phyloP scores from a whole-genome alignment of 2,329 filamentous ascomycete genomes.

The Fonsecaea pugnacius region DNA sequence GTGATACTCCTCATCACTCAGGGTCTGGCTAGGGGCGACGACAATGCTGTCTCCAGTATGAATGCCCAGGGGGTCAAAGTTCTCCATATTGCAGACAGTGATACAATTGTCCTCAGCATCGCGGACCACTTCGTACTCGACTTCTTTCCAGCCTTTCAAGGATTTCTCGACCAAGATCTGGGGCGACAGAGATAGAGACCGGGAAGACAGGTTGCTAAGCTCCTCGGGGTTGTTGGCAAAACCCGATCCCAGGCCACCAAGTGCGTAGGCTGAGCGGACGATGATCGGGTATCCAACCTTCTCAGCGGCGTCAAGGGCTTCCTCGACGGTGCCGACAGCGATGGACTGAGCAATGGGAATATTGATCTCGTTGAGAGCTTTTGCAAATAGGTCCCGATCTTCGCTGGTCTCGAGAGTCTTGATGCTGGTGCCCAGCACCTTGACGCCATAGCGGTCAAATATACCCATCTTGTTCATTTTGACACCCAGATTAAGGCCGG shows the following conservation, averaged over 20 bases:
- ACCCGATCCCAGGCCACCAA: conserved; percentile 93
- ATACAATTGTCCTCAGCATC: conserved; percentile 99
- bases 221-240: conserved; percentile 95
- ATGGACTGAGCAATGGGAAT: conserved; percentile 97
- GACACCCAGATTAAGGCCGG: conserved; percentile 92
- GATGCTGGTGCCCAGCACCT: conserved; percentile 92
- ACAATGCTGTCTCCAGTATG: conserved; percentile 99
- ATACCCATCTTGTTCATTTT: conserved; percentile 96
- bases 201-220: conserved; percentile 87
- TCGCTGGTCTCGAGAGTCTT: conserved; percentile 92
- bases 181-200: conserved; percentile 88
- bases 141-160: conserved; percentile 98
- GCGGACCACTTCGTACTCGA: conserved; percentile 97
- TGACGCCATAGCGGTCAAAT: conserved; percentile 93
- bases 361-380: conserved; percentile 94
- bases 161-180: conserved; percentile 99
- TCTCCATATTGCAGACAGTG: conserved; percentile 98
- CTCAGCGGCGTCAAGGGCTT: conserved; percentile 84
- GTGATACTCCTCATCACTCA: conserved; percentile 98
- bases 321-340: conserved; percentile 86
- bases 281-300: conserved; percentile 96
- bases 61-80: conserved; percentile 96
- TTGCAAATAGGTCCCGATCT: conserved; percentile 93
- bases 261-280: conserved; percentile 92
- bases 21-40: conserved; percentile 92